Evolutionary conservation across 2,329 filamentous ascomycete genomes (phyloP).

Genomic region (Aspergillus sclerotialis): DNA sequence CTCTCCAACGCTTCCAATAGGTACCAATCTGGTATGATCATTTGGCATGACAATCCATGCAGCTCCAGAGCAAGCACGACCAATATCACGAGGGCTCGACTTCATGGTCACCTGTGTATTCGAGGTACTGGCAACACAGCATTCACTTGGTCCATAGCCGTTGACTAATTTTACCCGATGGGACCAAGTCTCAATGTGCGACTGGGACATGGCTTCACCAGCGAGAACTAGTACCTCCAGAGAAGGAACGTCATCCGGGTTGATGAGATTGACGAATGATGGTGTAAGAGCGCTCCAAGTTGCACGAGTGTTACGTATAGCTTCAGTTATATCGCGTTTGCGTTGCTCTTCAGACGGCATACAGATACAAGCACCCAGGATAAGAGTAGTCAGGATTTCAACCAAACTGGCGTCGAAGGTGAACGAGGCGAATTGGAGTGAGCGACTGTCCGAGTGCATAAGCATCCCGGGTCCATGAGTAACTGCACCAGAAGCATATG

Average conservation of each 20-base stretch:
- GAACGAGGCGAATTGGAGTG: constrained; percentile 32
- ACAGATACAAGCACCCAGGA: constrained; percentile 9
- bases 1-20: constrained; percentile 5
- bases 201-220: constrained; percentile 22
- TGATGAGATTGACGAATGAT: constrained; percentile 10
- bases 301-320: constrained; percentile 3
- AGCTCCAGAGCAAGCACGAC: neutral
- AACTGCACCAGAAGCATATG: constrained; percentile 3
- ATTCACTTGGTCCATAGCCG: constrained; percentile 6
- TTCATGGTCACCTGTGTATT: neutral
- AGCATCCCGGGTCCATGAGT: constrained; percentile 38
- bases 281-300: constrained; percentile 11
- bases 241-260: constrained; percentile 18
- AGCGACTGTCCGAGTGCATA: constrained; percentile 27
- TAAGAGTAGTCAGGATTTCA: constrained; percentile 6
- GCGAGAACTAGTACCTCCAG: constrained; percentile 29
- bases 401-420: constrained; percentile 15
- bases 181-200: constrained; percentile 3
- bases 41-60: constrained; percentile 6
- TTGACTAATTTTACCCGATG: constrained; percentile 1
- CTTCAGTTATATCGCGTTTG: constrained; percentile 1
- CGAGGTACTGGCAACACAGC: constrained; percentile 1
- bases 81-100: neutral
- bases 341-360: constrained; percentile 8
- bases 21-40: constrained; percentile 2